Evolutionary conservation across 2,329 filamentous ascomycete species (phyloP), one percentile per base, ranked within the genome.

Genomic region (Xylariomycetidae sp.): DNA sequence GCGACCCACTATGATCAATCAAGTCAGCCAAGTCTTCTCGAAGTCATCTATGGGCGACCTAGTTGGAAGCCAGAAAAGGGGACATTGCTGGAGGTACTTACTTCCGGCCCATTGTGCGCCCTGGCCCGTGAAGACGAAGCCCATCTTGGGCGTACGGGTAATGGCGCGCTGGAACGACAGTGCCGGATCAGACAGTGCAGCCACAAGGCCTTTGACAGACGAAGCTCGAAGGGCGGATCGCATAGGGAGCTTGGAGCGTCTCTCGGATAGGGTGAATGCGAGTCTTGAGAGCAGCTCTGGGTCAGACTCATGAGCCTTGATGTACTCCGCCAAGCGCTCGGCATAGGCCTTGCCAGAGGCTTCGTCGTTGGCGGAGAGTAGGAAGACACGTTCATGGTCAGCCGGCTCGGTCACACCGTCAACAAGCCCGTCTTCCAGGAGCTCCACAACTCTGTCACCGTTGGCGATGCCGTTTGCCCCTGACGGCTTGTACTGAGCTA

Each of bases 41-140:
- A n/a, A n/a, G n/a, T n/a, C n/a, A n/a, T n/a, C n/a, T n/a, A n/a
- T n/a, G n/a, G n/a, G n/a, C n/a, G n/a, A n/a, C n/a, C n/a, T n/a
- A n/a, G n/a, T n/a, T n/a, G n/a, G n/a, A n/a, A n/a, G n/a, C 20
- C 20, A n/a, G 20, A 23, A 23, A 23, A n/a, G 8, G 20, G 8
- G 8, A 23, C n/a, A 23, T 23, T 23, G 20, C 20, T 8, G 8
- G 20, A 23, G 20, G 8, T 23, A n/a, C n/a, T n/a, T 23, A n/a
- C 20, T 41, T 2, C 31, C 31, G 16, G 15, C 11, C 25, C 30
- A 41, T 22, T 41, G 38, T 5, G 35, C 34, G 17, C 38, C 38
- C 16, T 41, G 38, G 2, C 38, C 38, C 3, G 34, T 41, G 18
- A 41, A 41, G 4, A 41, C 27, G 15, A 41, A 41, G 10, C 30